These are phyloP conservation scores for Sarocladium kiliense DNA, from an alignment of 2,329 filamentous ascomycete species.

Conservation along the genomic window DNA sequence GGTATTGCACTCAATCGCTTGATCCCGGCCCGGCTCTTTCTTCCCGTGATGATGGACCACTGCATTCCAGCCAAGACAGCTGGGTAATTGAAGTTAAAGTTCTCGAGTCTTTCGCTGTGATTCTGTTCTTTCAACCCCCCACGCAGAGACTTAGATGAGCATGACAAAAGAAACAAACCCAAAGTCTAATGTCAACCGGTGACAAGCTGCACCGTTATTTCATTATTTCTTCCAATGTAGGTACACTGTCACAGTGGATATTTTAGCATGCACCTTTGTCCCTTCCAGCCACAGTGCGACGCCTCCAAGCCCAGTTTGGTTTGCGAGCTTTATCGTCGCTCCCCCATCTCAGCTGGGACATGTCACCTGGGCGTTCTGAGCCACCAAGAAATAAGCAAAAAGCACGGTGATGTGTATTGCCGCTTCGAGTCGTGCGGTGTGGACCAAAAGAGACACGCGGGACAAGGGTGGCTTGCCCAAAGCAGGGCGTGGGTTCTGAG, in stretches of 20 bases:
- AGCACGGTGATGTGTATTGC: neutral
- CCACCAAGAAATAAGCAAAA: neutral
- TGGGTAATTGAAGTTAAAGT: too few relatives aligned
- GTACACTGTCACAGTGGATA: neutral
- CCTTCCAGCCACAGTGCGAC: neutral
- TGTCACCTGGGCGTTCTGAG: neutral
- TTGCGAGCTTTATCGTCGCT: neutral
- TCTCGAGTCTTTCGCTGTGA: too few relatives aligned
- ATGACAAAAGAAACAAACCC: neutral
- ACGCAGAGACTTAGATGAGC: neutral
- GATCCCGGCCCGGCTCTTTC: neutral
- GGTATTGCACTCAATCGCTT: too few relatives aligned
- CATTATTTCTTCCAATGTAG: neutral
- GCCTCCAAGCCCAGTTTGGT: neutral
- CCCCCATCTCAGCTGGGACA: neutral
- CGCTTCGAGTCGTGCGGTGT: neutral
- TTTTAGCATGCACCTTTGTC: too few relatives aligned
- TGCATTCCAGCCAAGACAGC: slow-evolving; percentile 3
- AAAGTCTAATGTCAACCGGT: neutral
- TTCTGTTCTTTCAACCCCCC: too few relatives aligned
- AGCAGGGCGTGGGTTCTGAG: too few relatives aligned
- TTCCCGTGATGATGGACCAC: neutral
- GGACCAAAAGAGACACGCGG: neutral
- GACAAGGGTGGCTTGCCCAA: neutral
- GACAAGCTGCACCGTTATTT: neutral